These are phyloP conservation scores for Candida sojae DNA, from an alignment of 1,139 yeast genomes.

Conservation along the genomic window DNA sequence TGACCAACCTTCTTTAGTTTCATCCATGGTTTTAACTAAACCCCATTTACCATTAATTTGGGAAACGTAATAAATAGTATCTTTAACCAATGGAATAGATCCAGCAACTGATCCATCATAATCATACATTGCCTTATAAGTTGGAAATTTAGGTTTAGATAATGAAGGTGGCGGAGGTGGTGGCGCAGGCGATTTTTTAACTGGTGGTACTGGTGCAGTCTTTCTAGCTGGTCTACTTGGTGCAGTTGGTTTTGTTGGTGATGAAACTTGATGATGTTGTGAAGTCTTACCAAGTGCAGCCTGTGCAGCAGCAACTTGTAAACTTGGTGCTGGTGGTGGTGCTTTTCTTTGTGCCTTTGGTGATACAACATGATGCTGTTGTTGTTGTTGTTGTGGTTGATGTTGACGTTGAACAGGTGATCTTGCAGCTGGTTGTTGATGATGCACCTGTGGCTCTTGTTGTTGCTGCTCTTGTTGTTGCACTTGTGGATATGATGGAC, in stretches of 20 bases:
- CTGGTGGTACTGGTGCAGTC: slow-evolving; percentile 41
- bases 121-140: slow-evolving; percentile 84
- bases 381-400: slow-evolving; percentile 18
- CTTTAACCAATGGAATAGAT: slow-evolving; percentile 75
- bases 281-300: slow-evolving; percentile 16
- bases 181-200: slow-evolving; percentile 55
- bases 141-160: slow-evolving; percentile 70
- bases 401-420: slow-evolving; percentile 14
- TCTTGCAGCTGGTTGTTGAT: slow-evolving; percentile 15
- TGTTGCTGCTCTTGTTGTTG: slow-evolving; percentile 17
- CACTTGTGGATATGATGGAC: slow-evolving; percentile 20
- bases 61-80: slow-evolving; percentile 68
- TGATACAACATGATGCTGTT: slow-evolving; percentile 14
- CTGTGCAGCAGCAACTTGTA: slow-evolving; percentile 19
- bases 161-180: slow-evolving; percentile 61
- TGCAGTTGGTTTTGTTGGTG: slow-evolving; percentile 15
- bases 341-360: slow-evolving; percentile 13
- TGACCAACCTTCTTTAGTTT: slow-evolving; percentile 90
- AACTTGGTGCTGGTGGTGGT: slow-evolving; percentile 17
- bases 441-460: slow-evolving; percentile 16
- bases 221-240: slow-evolving; percentile 31
- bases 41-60: slow-evolving; percentile 89
- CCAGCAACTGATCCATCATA: slow-evolving; percentile 86
- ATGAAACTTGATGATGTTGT: slow-evolving; percentile 1
- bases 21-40: slow-evolving; percentile 75